phyloP scores from a whole-genome alignment of 2,329 filamentous ascomycete species.

The Lasiodiplodia hormozganensis region DNA sequence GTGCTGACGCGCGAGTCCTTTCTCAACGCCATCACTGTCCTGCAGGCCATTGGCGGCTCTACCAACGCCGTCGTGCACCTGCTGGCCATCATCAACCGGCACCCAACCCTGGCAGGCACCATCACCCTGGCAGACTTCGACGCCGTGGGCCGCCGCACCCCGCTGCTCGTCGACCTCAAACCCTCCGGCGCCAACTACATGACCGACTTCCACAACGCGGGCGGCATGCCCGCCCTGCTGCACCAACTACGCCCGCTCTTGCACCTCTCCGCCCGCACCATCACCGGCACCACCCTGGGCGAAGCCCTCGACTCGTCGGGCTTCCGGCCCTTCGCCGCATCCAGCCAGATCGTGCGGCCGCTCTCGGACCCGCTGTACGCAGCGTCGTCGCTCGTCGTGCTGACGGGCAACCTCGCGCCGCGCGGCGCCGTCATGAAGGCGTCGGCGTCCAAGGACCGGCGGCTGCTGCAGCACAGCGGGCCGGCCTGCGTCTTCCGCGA shows the following conservation, averaged over 20 bases:
- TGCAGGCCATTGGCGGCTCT: slow-evolving; percentile 54
- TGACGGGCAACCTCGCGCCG: slow-evolving; percentile 84
- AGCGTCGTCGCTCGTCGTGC: slow-evolving; percentile 82
- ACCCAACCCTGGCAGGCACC: slow-evolving; percentile 68
- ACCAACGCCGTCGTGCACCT: slow-evolving; percentile 55
- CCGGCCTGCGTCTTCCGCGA: slow-evolving; percentile 82
- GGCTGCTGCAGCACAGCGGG: slow-evolving; percentile 73
- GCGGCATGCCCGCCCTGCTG: slow-evolving; percentile 80
- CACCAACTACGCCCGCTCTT: slow-evolving; percentile 81
- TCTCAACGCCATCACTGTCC: slow-evolving; percentile 54
- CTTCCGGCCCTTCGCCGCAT: slow-evolving; percentile 67
- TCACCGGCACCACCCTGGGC: slow-evolving; percentile 80
- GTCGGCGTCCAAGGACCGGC: slow-evolving; percentile 82
- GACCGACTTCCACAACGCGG: slow-evolving; percentile 83
- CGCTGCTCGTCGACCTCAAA: slow-evolving; percentile 82
- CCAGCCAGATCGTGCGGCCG: slow-evolving; percentile 78
- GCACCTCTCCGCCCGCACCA: slow-evolving; percentile 76
- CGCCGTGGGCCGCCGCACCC: slow-evolving; percentile 77
- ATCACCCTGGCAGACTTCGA: slow-evolving; percentile 81
- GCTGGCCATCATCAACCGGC: slow-evolving; percentile 57
- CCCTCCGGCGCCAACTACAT: slow-evolving; percentile 85
- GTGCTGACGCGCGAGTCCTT: slow-evolving; percentile 57
- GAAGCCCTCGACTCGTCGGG: slow-evolving; percentile 79
- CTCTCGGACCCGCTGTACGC: slow-evolving; percentile 80
- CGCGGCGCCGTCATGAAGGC: slow-evolving; percentile 91